Conservation (phyloP, 2,329 filamentous ascomycete genomes). For the Colletotrichum lupini region DNA sequence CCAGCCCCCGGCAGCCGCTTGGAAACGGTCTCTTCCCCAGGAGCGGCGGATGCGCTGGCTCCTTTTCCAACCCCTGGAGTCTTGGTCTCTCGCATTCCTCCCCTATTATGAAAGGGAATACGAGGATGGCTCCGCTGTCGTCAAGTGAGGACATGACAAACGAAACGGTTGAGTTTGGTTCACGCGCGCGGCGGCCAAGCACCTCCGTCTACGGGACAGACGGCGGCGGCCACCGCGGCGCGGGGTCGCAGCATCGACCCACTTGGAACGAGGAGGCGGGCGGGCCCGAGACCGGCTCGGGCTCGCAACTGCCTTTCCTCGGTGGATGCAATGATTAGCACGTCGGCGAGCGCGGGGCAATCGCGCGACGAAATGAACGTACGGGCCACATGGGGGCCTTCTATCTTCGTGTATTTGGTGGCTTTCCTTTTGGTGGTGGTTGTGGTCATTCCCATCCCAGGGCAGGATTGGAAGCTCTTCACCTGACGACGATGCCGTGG, state of each 20-base stretch:
- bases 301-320: conserved; percentile 41
- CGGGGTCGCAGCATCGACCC: conserved; percentile 67
- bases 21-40: conserved; percentile 23
- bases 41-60: background rate
- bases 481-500: conserved; percentile 70
- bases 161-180: conserved; percentile 25
- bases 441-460: conserved; percentile 17
- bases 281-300: conserved; percentile 58
- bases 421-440: background rate
- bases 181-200: conserved; percentile 21
- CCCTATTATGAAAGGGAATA: conserved; percentile 7
- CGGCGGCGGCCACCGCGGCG: conserved; percentile 42
- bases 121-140: conserved; percentile 29
- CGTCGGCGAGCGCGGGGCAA: conserved; percentile 24
- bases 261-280: conserved; percentile 43
- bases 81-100: conserved; percentile 24
- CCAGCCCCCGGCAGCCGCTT: conserved; percentile 41
- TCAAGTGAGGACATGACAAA: conserved; percentile 33
- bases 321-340: conserved; percentile 34
- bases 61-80: conserved; percentile 34
- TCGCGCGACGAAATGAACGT: conserved; percentile 45
- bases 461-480: conserved; percentile 17
- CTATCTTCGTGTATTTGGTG: conserved; percentile 26
- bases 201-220: too few species aligned
- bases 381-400: conserved; percentile 41